A percentile compares a stretch with the other conserved stretches of the same genome.
Evolutionary conservation across 352 stramenopile genomes (phyloP).

Genomic region (Blastocystis sp.): DNA sequence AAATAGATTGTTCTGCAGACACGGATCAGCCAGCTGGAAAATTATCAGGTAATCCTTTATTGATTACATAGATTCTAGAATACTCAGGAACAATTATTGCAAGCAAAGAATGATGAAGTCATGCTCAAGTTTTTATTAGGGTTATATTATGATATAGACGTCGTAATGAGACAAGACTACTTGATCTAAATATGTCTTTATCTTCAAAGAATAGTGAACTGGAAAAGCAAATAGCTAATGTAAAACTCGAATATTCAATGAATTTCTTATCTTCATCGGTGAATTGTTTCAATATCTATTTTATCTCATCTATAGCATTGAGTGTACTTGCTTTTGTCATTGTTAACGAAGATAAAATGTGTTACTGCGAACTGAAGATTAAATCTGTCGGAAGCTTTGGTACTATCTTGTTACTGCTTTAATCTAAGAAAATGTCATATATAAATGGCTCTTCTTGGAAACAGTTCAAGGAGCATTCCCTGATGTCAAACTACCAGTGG

Average conservation of each 20-base stretch:
- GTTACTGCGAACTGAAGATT: not conserved
- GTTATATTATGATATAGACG: not conserved
- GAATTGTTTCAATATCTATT: not conserved
- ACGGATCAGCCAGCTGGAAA: not conserved
- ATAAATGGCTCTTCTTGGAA: constrained; percentile 40
- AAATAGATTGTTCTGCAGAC: not conserved
- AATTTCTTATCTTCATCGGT: not conserved
- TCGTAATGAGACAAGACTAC: constrained; percentile 4
- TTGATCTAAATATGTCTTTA: constrained; percentile 29
- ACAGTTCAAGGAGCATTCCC: not conserved
- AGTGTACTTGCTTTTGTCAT: not conserved
- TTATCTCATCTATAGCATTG: not conserved
- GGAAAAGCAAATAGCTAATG: not conserved
- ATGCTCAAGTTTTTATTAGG: not conserved
- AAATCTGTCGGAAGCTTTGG: not conserved
- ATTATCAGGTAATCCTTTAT: not conserved
- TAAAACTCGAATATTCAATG: not conserved
- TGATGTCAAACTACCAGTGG: not conserved
- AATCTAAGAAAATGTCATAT: not conserved
- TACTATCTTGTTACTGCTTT: not conserved
- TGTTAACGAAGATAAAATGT: constrained; percentile 16
- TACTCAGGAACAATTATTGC: not conserved
- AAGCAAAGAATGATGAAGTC: constrained; percentile 27
- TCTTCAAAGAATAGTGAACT: not conserved
- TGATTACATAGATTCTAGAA: not conserved